Conservation (phyloP, 116 monocot genomes). For the Iris pallida region DNA sequence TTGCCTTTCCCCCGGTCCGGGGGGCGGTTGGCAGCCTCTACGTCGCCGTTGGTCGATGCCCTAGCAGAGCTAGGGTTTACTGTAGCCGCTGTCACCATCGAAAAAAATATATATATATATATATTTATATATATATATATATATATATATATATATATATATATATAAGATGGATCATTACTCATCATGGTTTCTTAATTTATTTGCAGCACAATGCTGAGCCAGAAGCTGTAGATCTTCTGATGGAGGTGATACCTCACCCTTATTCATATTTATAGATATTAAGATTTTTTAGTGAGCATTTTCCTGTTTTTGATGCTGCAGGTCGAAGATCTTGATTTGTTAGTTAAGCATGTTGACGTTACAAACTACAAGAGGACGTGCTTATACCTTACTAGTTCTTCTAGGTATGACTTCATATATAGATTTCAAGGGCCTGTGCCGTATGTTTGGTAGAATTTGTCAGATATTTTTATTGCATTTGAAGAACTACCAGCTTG, state of each 20-base stretch:
- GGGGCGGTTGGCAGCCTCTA: no score
- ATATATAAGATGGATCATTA: no score
- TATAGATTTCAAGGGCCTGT: no score
- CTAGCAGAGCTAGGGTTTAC: no score
- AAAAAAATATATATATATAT: no score
- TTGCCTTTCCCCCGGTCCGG: no score
- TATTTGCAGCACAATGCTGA: conserved; percentile 84
- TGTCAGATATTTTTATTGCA: no score
- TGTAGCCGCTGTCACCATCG: no score
- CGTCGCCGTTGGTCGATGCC: no score
- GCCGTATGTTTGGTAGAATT: neutral
- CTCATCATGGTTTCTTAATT: neutral
- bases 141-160: no score
- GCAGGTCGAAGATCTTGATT: conserved; percentile 93
- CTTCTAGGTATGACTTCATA: conserved; percentile 51
- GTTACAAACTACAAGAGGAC: conserved; percentile 78
- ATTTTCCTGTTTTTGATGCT: conserved; percentile 15
- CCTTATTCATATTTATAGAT: neutral
- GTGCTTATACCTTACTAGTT: conserved; percentile 82
- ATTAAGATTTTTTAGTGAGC: neutral
- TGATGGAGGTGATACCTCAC: conserved; percentile 61
- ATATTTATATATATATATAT: no score
- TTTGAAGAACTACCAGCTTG: no score
- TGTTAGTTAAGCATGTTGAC: conserved; percentile 76
- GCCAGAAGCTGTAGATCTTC: conserved; percentile 92